Base-by-base conservation (phyloP, 495 filamentous ascomycete genomes). In the Penicillium argentinense region DNA sequence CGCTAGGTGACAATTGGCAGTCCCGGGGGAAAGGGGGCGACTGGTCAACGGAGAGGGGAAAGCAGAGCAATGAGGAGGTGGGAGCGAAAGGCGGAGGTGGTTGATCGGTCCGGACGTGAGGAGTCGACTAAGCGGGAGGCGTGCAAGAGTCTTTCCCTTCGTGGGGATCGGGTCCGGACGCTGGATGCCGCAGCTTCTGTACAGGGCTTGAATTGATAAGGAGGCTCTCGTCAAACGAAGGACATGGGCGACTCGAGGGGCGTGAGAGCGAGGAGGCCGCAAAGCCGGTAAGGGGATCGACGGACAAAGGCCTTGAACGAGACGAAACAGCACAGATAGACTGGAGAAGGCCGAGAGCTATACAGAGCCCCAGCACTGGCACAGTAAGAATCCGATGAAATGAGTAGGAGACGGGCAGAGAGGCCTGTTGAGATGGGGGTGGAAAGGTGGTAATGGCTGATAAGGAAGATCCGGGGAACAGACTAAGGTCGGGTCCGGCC, bases 101-200 rank as follows among this genome's bases (percentile, higher is more conserved):
- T n/a, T n/a, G n/a, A n/a, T n/a, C n/a, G n/a, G n/a, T n/a, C n/a
- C 47, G 49, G 51, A 55, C 48, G 59, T 56, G 56, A 59, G 56
- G 56, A 62, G 59, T 55, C 57, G 39, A 53, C 51, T 47, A 36
- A 47, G 48, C 43, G 42, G 55, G 32, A 44, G 47, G 47, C n/a
- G 45, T 42, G 54, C 56, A 50, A 48, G 42, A 49, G 30, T 49
- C 26, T 39, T 38, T 41, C 51, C 49, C 34, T 50, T 57, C 57
- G 46, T 43, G 29, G 24, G 5, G n/a, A n/a, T n/a, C n/a, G n/a
- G n/a, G n/a, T n/a, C n/a, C n/a, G n/a, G n/a, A n/a, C n/a, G n/a
- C n/a, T n/a, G 33, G 16, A 3, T 19, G 16, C 21, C 21, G 7
- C 7, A 18, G 7, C 11, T 21, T 11, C 7, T 9, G 17, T 36